Percentiles rank a stretch among this genome's conserved stretches.
phyloP scores from a whole-genome alignment of 108 stramenopile genomes.

The Nitzschia inconspicua region DNA sequence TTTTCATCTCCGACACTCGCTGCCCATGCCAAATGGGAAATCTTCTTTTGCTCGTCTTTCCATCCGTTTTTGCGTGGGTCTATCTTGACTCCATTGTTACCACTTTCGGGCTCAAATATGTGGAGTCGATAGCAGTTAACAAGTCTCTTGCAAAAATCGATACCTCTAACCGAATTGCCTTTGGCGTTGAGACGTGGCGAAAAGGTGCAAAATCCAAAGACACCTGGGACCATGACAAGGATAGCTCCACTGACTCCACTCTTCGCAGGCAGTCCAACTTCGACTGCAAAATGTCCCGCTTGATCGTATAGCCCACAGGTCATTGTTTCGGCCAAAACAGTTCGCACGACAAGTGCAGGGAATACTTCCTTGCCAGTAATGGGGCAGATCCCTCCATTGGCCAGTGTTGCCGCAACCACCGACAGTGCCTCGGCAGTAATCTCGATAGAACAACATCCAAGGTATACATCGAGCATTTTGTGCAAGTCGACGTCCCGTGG shows the following conservation, averaged over 20 bases:
- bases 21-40: constrained; percentile 9
- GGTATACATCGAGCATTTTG: constrained; percentile 31
- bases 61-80: constrained; percentile 13
- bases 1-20: constrained; percentile 1
- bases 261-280: constrained; percentile 47
- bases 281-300: constrained; percentile 28
- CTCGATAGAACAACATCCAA: constrained; percentile 35
- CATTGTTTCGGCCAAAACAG: constrained; percentile 24
- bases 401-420: constrained; percentile 35
- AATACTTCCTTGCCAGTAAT: constrained; percentile 31
- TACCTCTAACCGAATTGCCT: constrained; percentile 38
- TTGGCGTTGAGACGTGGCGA: constrained; percentile 46
- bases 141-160: constrained; percentile 26
- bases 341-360: constrained; percentile 7
- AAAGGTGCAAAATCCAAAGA: constrained; percentile 22
- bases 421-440: constrained; percentile 20
- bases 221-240: constrained; percentile 33
- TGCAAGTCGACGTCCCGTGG: constrained; percentile 16
- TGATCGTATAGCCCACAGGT: constrained; percentile 42
- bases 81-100: constrained; percentile 13
- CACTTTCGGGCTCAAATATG: constrained; percentile 14
- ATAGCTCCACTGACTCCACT: constrained; percentile 39
- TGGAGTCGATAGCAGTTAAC: constrained; percentile 13
- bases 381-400: constrained; percentile 36
- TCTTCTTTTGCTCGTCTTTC: constrained; percentile 1